Evolutionary conservation across 768 basidiomycete species (phyloP).

Genomic region (Arthromyces matolae): DNA sequence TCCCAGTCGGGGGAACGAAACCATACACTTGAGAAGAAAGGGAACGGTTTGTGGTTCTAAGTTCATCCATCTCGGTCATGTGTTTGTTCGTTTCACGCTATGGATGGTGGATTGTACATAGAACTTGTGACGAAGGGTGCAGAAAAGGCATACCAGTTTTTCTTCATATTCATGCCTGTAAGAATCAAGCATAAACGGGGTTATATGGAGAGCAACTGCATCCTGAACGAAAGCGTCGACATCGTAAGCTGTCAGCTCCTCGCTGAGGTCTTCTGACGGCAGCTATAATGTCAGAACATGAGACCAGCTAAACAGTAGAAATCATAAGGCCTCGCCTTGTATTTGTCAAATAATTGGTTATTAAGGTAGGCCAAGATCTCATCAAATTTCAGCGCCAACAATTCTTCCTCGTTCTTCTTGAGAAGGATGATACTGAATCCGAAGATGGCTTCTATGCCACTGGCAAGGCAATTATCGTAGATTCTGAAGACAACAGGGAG

Average conservation of each 20-base stretch:
- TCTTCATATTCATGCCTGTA: slow-evolving; percentile 90
- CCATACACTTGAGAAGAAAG: slow-evolving; percentile 80
- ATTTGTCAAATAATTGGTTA: slow-evolving; percentile 75
- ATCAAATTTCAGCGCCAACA: slow-evolving; percentile 86
- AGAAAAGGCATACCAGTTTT: slow-evolving; percentile 40
- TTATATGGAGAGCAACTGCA: slow-evolving; percentile 80
- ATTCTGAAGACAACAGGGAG: slow-evolving; percentile 93
- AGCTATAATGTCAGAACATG: slow-evolving; percentile 19
- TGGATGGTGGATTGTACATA: background rate
- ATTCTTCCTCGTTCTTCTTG: slow-evolving; percentile 78
- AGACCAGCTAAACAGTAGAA: background rate
- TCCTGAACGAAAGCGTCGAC: slow-evolving; percentile 87
- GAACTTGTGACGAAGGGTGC: background rate
- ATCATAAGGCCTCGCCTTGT: slow-evolving; percentile 41
- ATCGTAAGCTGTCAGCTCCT: slow-evolving; percentile 43
- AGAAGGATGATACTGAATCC: slow-evolving; percentile 87
- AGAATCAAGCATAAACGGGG: slow-evolving; percentile 92
- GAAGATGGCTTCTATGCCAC: slow-evolving; percentile 96
- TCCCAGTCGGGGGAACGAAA: slow-evolving; percentile 9
- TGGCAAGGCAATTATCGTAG: slow-evolving; percentile 94
- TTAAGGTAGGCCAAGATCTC: slow-evolving; percentile 85
- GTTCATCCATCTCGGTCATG: slow-evolving; percentile 75
- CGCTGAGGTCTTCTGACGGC: slow-evolving; percentile 23
- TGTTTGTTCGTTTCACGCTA: slow-evolving; percentile 77
- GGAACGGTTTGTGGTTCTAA: slow-evolving; percentile 75